These are phyloP conservation scores for Diaporthe sp. DNA, from an alignment of 2,329 filamentous ascomycete species.

Conservation along the genomic window DNA sequence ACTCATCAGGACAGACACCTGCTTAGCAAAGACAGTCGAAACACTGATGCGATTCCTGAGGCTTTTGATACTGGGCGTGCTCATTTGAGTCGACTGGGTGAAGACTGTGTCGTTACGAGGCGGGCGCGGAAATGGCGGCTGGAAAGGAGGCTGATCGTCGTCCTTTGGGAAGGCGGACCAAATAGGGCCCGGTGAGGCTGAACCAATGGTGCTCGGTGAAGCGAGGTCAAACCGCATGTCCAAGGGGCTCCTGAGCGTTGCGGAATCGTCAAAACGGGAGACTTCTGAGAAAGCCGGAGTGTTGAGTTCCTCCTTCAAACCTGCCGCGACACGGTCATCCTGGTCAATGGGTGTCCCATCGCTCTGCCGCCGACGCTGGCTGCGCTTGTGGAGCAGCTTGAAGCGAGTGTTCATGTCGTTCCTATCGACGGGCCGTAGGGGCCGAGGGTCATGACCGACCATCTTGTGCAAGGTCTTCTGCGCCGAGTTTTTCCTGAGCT, in stretches of 20 bases:
- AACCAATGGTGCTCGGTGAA: conserved; percentile 32
- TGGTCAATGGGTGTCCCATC: conserved; percentile 31
- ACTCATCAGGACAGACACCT: conserved; percentile 54
- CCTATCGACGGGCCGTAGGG: conserved; percentile 64
- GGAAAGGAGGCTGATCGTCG: conserved; percentile 24
- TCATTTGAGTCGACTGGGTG: conserved; percentile 54
- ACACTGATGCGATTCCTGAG: conserved; percentile 47
- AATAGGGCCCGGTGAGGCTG: conserved; percentile 22
- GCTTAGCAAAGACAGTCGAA: conserved; percentile 38
- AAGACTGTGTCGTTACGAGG: conserved; percentile 49
- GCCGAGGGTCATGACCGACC: conserved; percentile 70
- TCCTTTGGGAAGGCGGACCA: conserved; percentile 32
- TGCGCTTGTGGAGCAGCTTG: conserved; percentile 52
- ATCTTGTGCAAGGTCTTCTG: conserved; percentile 69
- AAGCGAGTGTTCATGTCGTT: conserved; percentile 66
- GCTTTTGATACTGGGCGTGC: conserved; percentile 51
- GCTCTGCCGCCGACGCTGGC: conserved; percentile 45
- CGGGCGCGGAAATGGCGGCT: conserved; percentile 44
- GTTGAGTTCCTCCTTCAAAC: conserved; percentile 24
- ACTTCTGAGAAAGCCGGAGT: conserved; percentile 34
- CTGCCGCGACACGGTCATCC: conserved; percentile 34
- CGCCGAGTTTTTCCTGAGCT: conserved; percentile 65
- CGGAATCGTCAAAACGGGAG: conserved; percentile 24
- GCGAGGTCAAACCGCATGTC: conserved; percentile 29
- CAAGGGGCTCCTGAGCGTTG: conserved; percentile 27